Evolutionary conservation across 2,329 filamentous ascomycete species (phyloP), one percentile per base, ranked within the genome.

Genomic region (Trichophaea hybrida): DNA sequence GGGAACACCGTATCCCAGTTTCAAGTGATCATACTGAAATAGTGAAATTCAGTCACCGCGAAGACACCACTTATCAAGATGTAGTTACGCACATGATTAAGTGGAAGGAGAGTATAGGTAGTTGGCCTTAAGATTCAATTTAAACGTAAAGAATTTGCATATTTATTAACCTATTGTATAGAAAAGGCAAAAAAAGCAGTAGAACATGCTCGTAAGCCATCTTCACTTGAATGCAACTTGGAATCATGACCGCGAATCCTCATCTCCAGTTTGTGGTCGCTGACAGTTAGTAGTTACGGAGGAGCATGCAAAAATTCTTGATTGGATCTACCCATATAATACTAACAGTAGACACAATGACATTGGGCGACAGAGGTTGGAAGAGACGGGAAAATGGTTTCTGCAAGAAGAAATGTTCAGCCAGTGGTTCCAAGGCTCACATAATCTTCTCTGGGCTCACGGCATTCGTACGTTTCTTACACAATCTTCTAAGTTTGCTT

Each of bases 1-100:
- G 17, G 8, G 53, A 55, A 6, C 53, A 55, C 37, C 3, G 53
- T 2, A 55, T 55, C 37, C 53, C 53, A 3, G 53, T 40, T 5
- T 15, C 34, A 3, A n/a, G 1, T 2, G 7, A 55, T 43, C 32
- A 55, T 6, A 55, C 4, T 17, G 53, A 43, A 13, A 40, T 55
- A 15, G 53, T 55, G 15, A 62, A 58, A n/a, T 62, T 62, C 8
- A 15, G 31, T 24, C 38, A 12, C 35, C 46, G 4, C 13, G 37
- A n/a, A 5, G 60, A 62, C 33, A 17, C 34, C 6, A 40, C 49
- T 37, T 62, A 59, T 35, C n/a, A 40, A 15, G 53, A 48, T 8
- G 46, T 62, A 12, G 40, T 59, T n/a, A 49, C 12, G 17, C 24
- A 49, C 17, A 49, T 49, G 46, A 49, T 49, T 15, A 49, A 17